Evolutionary conservation across 2,329 filamentous ascomycete genomes (phyloP).

Genomic region (Clonostachys rhizophaga): DNA sequence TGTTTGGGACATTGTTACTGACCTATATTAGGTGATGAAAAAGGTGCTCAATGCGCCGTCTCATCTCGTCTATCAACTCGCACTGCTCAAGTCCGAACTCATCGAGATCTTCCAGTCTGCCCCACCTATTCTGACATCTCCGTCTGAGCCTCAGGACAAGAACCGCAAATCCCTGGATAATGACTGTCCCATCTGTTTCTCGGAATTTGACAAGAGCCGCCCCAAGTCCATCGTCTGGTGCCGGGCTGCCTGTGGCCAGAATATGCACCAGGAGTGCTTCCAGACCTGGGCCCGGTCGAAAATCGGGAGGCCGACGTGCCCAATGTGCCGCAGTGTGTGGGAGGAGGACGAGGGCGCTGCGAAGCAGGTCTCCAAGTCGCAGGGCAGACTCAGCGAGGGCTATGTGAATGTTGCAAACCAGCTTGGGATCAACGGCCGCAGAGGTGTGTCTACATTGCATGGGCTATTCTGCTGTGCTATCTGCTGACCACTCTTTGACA

Average conservation of each 20-base stretch:
- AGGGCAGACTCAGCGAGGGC: conserved; percentile 35
- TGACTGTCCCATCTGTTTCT: conserved; percentile 55
- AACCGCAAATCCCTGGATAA: conserved; percentile 42
- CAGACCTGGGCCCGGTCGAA: conserved; percentile 48
- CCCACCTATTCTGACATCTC: conserved; percentile 34
- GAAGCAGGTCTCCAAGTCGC: conserved; percentile 33
- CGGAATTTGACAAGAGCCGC: conserved; percentile 22
- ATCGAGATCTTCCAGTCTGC: conserved; percentile 50
- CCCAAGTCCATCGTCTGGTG: conserved; percentile 42
- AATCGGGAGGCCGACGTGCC: conserved; percentile 46
- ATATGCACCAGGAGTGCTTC: conserved; percentile 50
- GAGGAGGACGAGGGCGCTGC: conserved; percentile 34
- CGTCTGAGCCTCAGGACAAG: conserved; percentile 16
- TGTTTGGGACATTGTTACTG: neutral
- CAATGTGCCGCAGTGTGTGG: conserved; percentile 57
- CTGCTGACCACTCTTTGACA: neutral
- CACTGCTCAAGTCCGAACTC: conserved; percentile 55
- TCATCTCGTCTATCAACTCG: conserved; percentile 56
- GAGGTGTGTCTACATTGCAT: conserved; percentile 32
- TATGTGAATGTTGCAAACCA: conserved; percentile 59
- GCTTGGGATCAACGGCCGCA: conserved; percentile 47
- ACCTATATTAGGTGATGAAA: conserved; percentile 39
- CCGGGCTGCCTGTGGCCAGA: conserved; percentile 46
- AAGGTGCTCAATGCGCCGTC: conserved; percentile 53
- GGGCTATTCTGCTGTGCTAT: neutral